Conservation (phyloP, 1,139 yeast species). For the Blastobotrys apis region DNA sequence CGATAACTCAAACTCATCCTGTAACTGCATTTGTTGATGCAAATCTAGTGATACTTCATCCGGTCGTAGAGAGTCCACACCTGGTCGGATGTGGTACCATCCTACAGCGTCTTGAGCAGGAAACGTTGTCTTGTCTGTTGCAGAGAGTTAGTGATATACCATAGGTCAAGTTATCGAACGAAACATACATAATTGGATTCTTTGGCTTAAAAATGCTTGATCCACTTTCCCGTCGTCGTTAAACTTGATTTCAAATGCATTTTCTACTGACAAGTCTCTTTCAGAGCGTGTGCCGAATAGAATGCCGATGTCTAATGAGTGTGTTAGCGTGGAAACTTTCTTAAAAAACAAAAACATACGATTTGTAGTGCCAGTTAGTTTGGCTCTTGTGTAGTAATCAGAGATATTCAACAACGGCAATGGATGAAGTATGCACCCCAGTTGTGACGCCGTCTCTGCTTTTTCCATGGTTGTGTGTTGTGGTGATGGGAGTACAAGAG, state of each 20-base stretch:
- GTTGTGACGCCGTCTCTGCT: constrained; percentile 7
- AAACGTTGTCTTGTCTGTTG: constrained; percentile 29
- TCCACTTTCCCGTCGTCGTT: constrained; percentile 21
- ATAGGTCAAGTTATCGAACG: background rate
- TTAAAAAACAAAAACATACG: constrained; percentile 20
- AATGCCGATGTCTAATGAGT: constrained; percentile 30
- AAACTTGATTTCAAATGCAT: constrained; percentile 32
- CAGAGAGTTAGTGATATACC: constrained; percentile 1
- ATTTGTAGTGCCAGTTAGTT: constrained; percentile 18
- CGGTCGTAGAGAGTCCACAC: constrained; percentile 19
- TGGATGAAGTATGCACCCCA: constrained; percentile 32
- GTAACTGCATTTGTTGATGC: constrained; percentile 23
- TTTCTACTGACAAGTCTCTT: constrained; percentile 30
- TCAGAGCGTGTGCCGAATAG: constrained; percentile 33
- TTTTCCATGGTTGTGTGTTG: background rate
- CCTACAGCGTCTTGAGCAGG: constrained; percentile 34
- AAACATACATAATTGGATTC: constrained; percentile 21
- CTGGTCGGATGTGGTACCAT: constrained; percentile 30
- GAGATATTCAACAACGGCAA: constrained; percentile 36
- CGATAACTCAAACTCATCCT: constrained; percentile 24
- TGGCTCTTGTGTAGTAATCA: constrained; percentile 34
- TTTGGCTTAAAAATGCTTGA: constrained; percentile 23
- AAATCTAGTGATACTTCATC: constrained; percentile 21
- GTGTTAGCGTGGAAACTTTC: constrained; percentile 3
- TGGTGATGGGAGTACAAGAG: background rate